These are phyloP conservation scores for Acanthamoeba rhysodes DNA, from an alignment of 208 protist genomes.

Conservation along the genomic window DNA sequence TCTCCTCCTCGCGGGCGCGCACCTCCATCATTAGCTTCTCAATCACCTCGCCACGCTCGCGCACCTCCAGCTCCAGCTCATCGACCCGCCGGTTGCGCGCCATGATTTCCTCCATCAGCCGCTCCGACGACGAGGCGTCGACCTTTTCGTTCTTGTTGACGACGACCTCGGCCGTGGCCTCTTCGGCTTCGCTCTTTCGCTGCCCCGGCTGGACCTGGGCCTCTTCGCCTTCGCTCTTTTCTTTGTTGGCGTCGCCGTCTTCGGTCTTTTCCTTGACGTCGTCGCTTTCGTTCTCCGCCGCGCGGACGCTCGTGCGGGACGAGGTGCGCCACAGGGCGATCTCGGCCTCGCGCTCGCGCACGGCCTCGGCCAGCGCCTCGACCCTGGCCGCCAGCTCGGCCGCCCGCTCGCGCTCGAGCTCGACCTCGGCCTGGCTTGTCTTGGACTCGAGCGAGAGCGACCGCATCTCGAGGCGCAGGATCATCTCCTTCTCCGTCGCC, in stretches of 20 bases:
- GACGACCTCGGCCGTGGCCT: background rate
- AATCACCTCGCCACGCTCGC: background rate
- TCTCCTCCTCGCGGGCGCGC: slow-evolving; percentile 6
- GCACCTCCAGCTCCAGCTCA: background rate
- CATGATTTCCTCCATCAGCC: slow-evolving; percentile 8
- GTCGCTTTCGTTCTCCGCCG: no score
- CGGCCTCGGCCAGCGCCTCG: background rate
- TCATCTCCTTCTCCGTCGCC: background rate
- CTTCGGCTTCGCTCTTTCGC: background rate
- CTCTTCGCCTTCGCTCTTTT: no score
- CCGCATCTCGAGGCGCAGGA: slow-evolving; percentile 47
- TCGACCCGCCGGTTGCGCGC: background rate
- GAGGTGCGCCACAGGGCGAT: background rate
- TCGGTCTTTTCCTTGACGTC: background rate
- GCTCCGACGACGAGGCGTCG: background rate
- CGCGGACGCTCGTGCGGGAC: background rate
- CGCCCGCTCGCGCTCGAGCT: background rate
- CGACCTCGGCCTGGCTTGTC: background rate
- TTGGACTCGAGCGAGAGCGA: background rate
- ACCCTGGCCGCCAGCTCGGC: background rate
- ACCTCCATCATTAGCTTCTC: slow-evolving; percentile 23
- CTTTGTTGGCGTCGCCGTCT: background rate
- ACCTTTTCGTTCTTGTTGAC: background rate
- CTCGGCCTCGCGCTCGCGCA: background rate
- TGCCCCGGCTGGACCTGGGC: background rate